A percentile compares a stretch with the other conserved stretches of the same genome.
Conservation (phyloP, 2,329 filamentous ascomycete genomes). For the Graphilbum ipis-grandicollis region DNA sequence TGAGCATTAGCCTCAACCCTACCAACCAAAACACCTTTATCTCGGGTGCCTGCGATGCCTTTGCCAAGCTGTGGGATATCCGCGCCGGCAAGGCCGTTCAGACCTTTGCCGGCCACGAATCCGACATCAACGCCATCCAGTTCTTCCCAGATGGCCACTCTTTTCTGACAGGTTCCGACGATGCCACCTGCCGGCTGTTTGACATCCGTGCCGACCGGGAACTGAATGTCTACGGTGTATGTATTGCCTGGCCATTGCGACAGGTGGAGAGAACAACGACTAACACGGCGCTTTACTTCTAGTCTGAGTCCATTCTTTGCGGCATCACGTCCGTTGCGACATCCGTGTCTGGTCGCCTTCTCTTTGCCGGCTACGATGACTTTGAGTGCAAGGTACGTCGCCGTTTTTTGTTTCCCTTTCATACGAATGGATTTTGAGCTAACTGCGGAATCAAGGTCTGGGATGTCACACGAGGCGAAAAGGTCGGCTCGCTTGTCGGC, state of each 20-base stretch:
- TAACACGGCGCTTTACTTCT: too few relatives aligned
- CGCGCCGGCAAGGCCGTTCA: slow-evolving; percentile 95
- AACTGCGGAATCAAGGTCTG: slow-evolving; percentile 49
- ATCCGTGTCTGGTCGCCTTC: slow-evolving; percentile 82
- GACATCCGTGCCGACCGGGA: slow-evolving; percentile 90
- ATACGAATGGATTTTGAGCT: too few relatives aligned
- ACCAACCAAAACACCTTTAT: slow-evolving; percentile 99
- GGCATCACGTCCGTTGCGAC: slow-evolving; percentile 97
- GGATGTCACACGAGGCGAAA: slow-evolving; percentile 92
- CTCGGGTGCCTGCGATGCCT: slow-evolving; percentile 96
- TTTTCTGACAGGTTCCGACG: slow-evolving; percentile 93
- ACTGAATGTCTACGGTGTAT: slow-evolving; percentile 50
- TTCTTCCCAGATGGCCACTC: slow-evolving; percentile 99
- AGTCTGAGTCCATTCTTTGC: slow-evolving; percentile 95
- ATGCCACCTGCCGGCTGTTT: slow-evolving; percentile 92
- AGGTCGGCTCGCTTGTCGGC: slow-evolving; percentile 88
- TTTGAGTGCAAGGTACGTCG: slow-evolving; percentile 92
- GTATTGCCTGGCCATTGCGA: too few relatives aligned
- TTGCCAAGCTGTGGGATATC: slow-evolving; percentile 98
- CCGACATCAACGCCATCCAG: slow-evolving; percentile 97
- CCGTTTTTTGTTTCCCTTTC: not conserved
- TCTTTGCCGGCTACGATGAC: slow-evolving; percentile 97
- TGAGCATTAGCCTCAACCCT: slow-evolving; percentile 99
- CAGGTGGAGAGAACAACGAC: too few relatives aligned
- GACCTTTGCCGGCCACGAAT: slow-evolving; percentile 96